Conservation (phyloP, 2,329 filamentous ascomycete genomes). For the Orbilia quercus region DNA sequence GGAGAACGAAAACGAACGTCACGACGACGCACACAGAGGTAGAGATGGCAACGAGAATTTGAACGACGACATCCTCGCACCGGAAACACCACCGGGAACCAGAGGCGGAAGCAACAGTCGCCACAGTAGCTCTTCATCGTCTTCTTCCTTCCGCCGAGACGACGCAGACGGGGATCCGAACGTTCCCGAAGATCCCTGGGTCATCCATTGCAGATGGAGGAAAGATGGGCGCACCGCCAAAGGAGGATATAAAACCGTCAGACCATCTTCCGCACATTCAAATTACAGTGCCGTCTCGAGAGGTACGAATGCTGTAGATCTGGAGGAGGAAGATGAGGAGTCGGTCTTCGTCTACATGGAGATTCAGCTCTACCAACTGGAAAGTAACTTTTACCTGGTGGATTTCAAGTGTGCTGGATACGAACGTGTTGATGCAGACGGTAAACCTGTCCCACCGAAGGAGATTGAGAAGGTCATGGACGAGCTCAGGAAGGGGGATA, state of each 20-base stretch:
- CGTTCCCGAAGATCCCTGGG: conserved; percentile 60
- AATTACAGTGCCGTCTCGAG: conserved; percentile 58
- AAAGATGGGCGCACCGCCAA: conserved; percentile 61
- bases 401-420: conserved; percentile 99
- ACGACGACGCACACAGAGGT: conserved; percentile 65
- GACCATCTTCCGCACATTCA: conserved; percentile 61
- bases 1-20: conserved; percentile 71
- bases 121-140: conserved; percentile 54
- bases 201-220: conserved; percentile 59
- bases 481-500: conserved; percentile 41
- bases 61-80: conserved; percentile 77
- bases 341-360: conserved; percentile 93
- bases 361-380: conserved; percentile 95
- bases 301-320: conserved; percentile 61
- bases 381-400: conserved; percentile 90
- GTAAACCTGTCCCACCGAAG: conserved; percentile 57
- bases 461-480: conserved; percentile 46
- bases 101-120: conserved; percentile 55
- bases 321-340: conserved; percentile 67
- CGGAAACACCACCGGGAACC: conserved; percentile 60
- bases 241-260: conserved; percentile 56
- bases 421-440: conserved; percentile 75
- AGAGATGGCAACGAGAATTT: conserved; percentile 60
- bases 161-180: conserved; percentile 62
- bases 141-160: conserved; percentile 61